phyloP scores from a whole-genome alignment of 2,329 filamentous ascomycete genomes.

The Verticillium tricorpus region DNA sequence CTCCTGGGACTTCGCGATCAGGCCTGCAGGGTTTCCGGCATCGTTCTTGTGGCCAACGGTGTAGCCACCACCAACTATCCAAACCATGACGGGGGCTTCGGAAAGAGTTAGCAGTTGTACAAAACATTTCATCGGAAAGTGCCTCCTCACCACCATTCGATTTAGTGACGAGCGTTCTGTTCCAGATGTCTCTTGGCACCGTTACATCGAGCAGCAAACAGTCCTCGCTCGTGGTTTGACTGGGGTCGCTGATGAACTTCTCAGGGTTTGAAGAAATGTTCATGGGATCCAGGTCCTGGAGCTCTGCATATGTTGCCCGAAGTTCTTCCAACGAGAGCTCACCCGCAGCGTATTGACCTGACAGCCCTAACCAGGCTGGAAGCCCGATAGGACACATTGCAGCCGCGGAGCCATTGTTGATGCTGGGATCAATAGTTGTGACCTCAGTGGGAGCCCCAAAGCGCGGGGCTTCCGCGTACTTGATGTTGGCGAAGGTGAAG shows the following conservation, averaged over 20 bases:
- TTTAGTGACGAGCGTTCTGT: conserved; percentile 15
- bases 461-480: background rate
- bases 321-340: background rate
- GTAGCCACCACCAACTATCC: conserved; percentile 32
- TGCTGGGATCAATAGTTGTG: background rate
- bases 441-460: background rate
- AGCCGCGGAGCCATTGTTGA: background rate
- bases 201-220: conserved; percentile 36
- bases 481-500: background rate
- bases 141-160: conserved; percentile 14
- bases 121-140: background rate
- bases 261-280: background rate
- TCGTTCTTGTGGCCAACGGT: conserved; percentile 35
- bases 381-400: background rate
- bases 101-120: background rate
- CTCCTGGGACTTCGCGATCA: conserved; percentile 8
- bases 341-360: background rate
- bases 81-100: conserved; percentile 19
- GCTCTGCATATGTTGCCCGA: background rate
- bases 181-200: conserved; percentile 29
- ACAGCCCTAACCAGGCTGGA: background rate
- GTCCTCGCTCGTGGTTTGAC: conserved; percentile 23
- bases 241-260: background rate
- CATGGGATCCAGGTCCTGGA: background rate
- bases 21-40: background rate